Base-by-base conservation (phyloP, 1,284 basidiomycete species). In the Xerocomus cyaneibrunnescens region DNA sequence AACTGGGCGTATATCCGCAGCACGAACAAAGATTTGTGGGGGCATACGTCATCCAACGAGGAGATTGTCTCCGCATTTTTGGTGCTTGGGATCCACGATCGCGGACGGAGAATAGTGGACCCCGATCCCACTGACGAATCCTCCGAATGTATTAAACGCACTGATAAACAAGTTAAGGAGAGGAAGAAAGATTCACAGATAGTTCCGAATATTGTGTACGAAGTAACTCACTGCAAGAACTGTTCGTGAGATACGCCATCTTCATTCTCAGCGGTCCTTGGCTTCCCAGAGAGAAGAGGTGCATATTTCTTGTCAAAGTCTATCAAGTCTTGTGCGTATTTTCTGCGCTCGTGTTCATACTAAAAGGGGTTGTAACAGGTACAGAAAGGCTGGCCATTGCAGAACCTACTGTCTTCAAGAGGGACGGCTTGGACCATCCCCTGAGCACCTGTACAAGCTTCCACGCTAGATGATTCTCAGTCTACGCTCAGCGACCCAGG, bases 371-470 rank as follows among this genome's bases (percentile, higher is more conserved):
- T 28, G 19, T n/a, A 28, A 40, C 2, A 21, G 17, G 12, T 13
- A 39, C 34, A n/a, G 10, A 31, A 42, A 13, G n/a, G 16, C 4
- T n/a, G n/a, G n/a, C 8, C 21, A 25, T 37, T 12, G 34, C 2
- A 17, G 31, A 16, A 65, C 81, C 36, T 65, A 87, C 87, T 7
- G 92, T 92, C 60, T 83, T 76, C 19, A 94, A 71, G 14, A 94
- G 69, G 0, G 79, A 80, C 3, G 77, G 72, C 35, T 79, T 73
- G 2, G 88, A 85, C 76, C 81, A 84, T 7, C 87, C 88, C 44
- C 82, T 81, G 21, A 92, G 69, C 27, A 90, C 87, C 46, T 87
- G 79, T 0, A 75, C 76, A 37, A 92, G 61, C 63, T 92, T 93
- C 89, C 89, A 91, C 3, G 77, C 84, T 83, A 51, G 7, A 21